Evolutionary conservation across 1,284 basidiomycete species (phyloP), one percentile per base, ranked within the genome.

Genomic region (Cutaneotrichosporon mucoides): DNA sequence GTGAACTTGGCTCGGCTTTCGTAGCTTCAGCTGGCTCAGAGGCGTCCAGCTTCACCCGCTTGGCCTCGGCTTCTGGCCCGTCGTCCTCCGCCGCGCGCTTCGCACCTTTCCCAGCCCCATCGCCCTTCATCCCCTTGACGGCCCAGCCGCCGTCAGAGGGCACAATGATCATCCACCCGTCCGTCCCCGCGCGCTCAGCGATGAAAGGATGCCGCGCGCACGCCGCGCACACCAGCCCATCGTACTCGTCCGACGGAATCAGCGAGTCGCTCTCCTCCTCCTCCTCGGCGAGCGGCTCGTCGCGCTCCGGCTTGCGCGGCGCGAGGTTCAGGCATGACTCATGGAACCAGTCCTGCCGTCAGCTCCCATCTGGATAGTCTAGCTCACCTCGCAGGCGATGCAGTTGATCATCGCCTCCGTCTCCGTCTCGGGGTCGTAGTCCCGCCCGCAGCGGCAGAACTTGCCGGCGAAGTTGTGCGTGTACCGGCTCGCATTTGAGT

Each of bases 361-460:
- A 61, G 51, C 49, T 16, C 7, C 10, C 10, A 2, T 6, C 24
- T n/a, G n/a, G n/a, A n/a, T n/a, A n/a, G n/a, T n/a, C n/a, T 5
- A 58, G 62, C 73, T 61, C 64, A 77, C 73, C 67, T 79, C 73
- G 57, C 77, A 79, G 5, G 55, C 75, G 3, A 79, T 68, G 59
- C 77, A 79, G 55, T 64, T 64, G 13, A 79, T 56, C 77, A 79
- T 79, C 8, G 71, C 72, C 65, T 79, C 77, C 2, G 57, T 66
- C 59, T 79, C 77, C 3, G 68, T 73, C 62, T 73, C 65, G n/a
- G 77, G 69, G 60, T 79, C 71, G 65, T 79, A 79, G 16, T 66
- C 65, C 40, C 71, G 68, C 3, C 75, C 76, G 62, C 77, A 79
- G 33, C 77, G 65, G 56, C 77, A 79, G 59, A 79, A 79, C 55